phyloP scores from a whole-genome alignment of 2,329 filamentous ascomycete genomes.

The Penicillium aurantiogriseum region DNA sequence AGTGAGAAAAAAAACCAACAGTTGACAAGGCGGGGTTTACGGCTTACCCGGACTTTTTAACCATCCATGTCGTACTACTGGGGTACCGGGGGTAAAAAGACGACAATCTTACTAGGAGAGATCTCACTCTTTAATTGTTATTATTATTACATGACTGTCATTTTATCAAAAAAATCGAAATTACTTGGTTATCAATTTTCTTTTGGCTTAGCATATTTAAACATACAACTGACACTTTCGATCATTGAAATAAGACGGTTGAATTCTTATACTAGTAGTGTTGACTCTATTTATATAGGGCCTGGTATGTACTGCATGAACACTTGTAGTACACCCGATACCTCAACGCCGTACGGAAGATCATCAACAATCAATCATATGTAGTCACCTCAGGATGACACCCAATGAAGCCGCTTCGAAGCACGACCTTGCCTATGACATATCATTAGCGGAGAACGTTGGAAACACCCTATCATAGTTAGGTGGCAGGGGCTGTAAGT shows the following conservation, averaged over 20 bases:
- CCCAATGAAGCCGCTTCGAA: not conserved
- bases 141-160: too few relatives aligned
- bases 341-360: not conserved
- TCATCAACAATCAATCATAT: not conserved
- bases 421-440: not conserved
- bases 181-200: too few relatives aligned
- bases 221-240: too few relatives aligned
- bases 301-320: not conserved
- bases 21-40: not conserved
- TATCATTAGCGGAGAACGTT: not conserved
- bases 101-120: not conserved
- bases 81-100: not conserved
- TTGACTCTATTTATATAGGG: not conserved
- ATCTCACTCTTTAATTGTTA: not conserved
- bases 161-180: not conserved
- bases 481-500: too few relatives aligned
- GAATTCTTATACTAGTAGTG: too few relatives aligned
- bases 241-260: too few relatives aligned
- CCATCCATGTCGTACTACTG: not conserved
- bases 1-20: not conserved
- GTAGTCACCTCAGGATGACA: not conserved
- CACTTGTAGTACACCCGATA: not conserved
- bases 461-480: not conserved
- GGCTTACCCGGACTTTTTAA: not conserved
- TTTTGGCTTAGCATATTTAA: too few relatives aligned